These are phyloP conservation scores for Olyra latifolia DNA, from an alignment of 176 grass and related monocot species.

Conservation along the genomic window DNA sequence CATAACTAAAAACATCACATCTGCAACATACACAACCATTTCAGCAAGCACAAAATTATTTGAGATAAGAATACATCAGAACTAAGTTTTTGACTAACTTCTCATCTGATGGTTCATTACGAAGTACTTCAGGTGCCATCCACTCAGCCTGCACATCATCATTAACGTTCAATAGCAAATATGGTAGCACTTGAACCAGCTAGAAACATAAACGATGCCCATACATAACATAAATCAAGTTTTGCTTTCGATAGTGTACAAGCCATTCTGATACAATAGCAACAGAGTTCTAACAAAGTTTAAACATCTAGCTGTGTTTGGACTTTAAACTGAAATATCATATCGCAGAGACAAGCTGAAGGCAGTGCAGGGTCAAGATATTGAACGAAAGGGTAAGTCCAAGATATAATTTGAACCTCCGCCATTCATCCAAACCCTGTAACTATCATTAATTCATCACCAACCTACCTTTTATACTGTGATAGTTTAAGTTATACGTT, in stretches of 20 bases:
- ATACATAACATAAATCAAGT: slow-evolving; percentile 10
- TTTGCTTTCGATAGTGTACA: not conserved
- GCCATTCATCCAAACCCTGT: not conserved
- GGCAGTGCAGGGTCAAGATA: not conserved
- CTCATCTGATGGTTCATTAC: slow-evolving; percentile 93
- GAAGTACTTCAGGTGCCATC: slow-evolving; percentile 99
- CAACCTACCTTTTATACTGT: slow-evolving; percentile 7
- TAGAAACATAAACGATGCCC: slow-evolving; percentile 25
- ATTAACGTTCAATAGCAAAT: slow-evolving; percentile 22
- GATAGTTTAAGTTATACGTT: slow-evolving; percentile 24
- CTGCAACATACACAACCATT: slow-evolving; percentile 42
- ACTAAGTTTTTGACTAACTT: slow-evolving; percentile 64
- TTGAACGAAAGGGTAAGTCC: slow-evolving; percentile 1
- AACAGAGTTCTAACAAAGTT: slow-evolving; percentile 1
- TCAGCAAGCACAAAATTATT: slow-evolving; percentile 33
- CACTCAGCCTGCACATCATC: slow-evolving; percentile 82
- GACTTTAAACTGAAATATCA: not conserved
- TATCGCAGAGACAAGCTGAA: not conserved
- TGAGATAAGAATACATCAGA: not conserved
- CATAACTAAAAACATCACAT: slow-evolving; percentile 97
- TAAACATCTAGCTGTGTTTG: slow-evolving; percentile 9
- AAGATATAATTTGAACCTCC: slow-evolving; percentile 5
- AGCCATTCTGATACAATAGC: slow-evolving; percentile 1
- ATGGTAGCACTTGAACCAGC: slow-evolving; percentile 34
- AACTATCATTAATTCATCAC: slow-evolving; percentile 1